A percentile compares a stretch with the other conserved stretches of the same genome.
Conservation (phyloP, 768 basidiomycete genomes). For the Kwoniella sp. region DNA sequence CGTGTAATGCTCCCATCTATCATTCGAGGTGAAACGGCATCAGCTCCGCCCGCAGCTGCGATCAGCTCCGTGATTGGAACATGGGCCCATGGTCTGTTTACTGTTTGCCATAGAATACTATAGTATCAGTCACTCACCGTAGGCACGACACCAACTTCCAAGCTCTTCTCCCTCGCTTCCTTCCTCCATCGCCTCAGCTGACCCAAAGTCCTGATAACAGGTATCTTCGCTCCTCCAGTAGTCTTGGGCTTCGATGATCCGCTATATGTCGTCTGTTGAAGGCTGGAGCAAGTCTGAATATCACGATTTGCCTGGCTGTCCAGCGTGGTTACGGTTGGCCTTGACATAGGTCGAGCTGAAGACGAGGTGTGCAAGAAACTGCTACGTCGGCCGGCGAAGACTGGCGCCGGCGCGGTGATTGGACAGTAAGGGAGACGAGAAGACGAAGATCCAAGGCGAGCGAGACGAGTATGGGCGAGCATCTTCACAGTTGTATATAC, state of each 20-base stretch:
- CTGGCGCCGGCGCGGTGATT: neutral
- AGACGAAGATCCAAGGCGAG: neutral
- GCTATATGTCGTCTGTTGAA: neutral
- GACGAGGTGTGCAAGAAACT: neutral
- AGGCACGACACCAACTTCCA: constrained; percentile 87
- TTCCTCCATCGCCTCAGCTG: constrained; percentile 66
- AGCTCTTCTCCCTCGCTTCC: constrained; percentile 62
- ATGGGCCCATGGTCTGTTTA: too few species aligned
- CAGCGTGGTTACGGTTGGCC: neutral
- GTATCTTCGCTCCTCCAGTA: constrained; percentile 29
- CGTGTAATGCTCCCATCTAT: constrained; percentile 89
- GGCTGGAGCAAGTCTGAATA: neutral
- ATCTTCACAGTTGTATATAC: neutral
- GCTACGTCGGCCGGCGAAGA: neutral
- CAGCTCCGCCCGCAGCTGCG: too few species aligned
- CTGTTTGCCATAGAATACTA: too few species aligned
- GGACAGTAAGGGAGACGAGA: too few species aligned
- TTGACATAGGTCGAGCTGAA: neutral
- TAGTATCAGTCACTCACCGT: constrained; percentile 58
- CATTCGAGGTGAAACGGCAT: too few species aligned
- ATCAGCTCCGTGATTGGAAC: too few species aligned
- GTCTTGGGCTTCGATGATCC: neutral
- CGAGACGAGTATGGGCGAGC: neutral
- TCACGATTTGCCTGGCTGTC: neutral
- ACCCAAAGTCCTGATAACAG: constrained; percentile 49